These are phyloP conservation scores for Saccharomycopsis sp. DNA, from an alignment of 805 yeast species.

Conservation along the genomic window DNA sequence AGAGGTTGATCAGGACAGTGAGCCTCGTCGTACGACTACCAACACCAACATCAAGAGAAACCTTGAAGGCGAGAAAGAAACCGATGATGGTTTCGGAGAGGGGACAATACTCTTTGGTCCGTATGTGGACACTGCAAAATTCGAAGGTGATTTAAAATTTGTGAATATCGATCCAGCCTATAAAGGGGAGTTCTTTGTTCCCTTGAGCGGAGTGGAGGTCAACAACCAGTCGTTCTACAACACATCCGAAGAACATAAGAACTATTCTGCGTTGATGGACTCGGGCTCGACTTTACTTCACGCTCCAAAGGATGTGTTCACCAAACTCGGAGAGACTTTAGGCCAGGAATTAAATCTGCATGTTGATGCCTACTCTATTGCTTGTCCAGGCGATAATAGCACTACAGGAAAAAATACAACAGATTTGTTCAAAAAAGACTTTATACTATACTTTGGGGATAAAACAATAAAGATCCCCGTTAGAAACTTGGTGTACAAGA, in stretches of 20 bases:
- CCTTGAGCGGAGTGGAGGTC: neutral
- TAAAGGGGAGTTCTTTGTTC: neutral
- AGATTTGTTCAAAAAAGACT: conserved; percentile 42
- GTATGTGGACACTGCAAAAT: neutral
- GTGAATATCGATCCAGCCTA: neutral
- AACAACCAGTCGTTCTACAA: neutral
- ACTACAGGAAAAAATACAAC: conserved; percentile 28
- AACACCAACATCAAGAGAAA: neutral
- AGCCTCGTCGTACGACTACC: neutral
- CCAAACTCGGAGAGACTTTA: conserved; percentile 8
- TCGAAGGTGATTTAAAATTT: neutral
- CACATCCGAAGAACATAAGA: neutral
- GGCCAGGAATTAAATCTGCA: conserved; percentile 25
- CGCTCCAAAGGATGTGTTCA: conserved; percentile 32
- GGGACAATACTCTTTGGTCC: conserved; percentile 1
- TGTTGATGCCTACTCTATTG: neutral
- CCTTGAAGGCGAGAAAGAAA: neutral
- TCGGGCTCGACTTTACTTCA: conserved; percentile 48
- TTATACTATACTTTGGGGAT: conserved; percentile 30
- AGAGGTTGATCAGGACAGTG: neutral
- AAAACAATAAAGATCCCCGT: conserved; percentile 45
- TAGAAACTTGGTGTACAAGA: conserved; percentile 25
- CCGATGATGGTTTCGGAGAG: neutral
- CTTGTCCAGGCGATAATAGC: conserved; percentile 21
- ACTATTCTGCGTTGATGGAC: conserved; percentile 40